Percentiles rank a stretch among this genome's conserved stretches.
Evolutionary conservation across 1,139 yeast genomes (phyloP).

Genomic region (Debaryomyces singareniensis): DNA sequence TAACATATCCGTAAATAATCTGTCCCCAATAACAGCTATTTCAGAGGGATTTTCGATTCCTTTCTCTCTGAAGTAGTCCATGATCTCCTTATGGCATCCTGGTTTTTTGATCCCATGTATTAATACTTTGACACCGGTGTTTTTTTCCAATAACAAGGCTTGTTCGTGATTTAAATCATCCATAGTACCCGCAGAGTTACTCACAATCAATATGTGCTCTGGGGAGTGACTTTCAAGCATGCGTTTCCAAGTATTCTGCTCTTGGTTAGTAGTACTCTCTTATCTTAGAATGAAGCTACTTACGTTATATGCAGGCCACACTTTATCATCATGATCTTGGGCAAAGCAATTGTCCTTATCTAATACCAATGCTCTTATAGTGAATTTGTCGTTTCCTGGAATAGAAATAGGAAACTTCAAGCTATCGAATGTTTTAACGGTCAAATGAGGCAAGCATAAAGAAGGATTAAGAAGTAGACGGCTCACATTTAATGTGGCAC

Average conservation of each 20-base stretch:
- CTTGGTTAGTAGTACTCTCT: slow-evolving; percentile 4
- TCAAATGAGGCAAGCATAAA: slow-evolving; percentile 62
- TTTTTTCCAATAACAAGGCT: slow-evolving; percentile 57
- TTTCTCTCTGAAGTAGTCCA: slow-evolving; percentile 46
- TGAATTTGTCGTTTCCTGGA: slow-evolving; percentile 18
- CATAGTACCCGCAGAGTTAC: slow-evolving; percentile 89
- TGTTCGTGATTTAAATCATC: slow-evolving; percentile 60
- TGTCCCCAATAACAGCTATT: slow-evolving; percentile 82
- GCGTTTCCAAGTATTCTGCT: slow-evolving; percentile 47
- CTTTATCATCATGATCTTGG: slow-evolving; percentile 68
- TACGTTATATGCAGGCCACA: slow-evolving; percentile 65
- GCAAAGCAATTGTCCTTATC: slow-evolving; percentile 98
- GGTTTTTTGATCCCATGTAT: slow-evolving; percentile 83
- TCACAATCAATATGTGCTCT: slow-evolving; percentile 68
- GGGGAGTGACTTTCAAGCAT: slow-evolving; percentile 55
- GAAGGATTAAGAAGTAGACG: slow-evolving; percentile 58
- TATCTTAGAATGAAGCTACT: slow-evolving; percentile 7
- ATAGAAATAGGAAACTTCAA: slow-evolving; percentile 39
- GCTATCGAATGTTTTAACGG: slow-evolving; percentile 61
- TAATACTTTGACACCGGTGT: slow-evolving; percentile 72
- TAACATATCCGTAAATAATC: slow-evolving; percentile 82
- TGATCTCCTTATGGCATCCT: slow-evolving; percentile 72
- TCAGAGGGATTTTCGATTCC: slow-evolving; percentile 50
- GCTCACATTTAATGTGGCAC: slow-evolving; percentile 68
- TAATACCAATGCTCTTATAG: slow-evolving; percentile 72